Base-by-base conservation (phyloP, 1,284 basidiomycete genomes). In the Microbotryum silenes-acaulis region DNA sequence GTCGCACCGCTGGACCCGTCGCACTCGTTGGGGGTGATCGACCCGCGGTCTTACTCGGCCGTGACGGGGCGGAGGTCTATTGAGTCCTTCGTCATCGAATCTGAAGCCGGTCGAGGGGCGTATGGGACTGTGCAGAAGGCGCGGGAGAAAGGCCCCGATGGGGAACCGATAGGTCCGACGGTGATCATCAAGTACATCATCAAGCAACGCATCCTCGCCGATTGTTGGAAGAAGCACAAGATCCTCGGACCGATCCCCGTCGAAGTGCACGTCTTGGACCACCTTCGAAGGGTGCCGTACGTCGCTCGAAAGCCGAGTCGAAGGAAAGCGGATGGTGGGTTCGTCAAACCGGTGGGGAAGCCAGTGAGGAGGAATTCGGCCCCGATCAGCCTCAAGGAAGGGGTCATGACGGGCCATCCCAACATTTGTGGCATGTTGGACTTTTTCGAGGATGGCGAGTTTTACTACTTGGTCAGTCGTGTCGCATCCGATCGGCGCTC, bases 191-290 rank as follows among this genome's bases (percentile, higher is more conserved):
- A 98, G 74, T 94, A 97, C 75, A 87, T 98, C 73, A 94, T 97
- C 80, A 98, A 98, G 78, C 92, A 90, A 60, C 88, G 93, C 57
- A 98, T 98, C 64, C 82, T 98, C 54, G 96, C 94, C 23, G 94
- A 98, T 77, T 98, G 93, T 75, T 98, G 96, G 96, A 97, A 97
- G 80, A 86, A 88, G 72, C 96, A 98, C 75, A 89, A 90, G 48
- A 84, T 87, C 64, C 83, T 91, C 72, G 96, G 96, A 47, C 96
- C 94, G 1, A 97, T 98, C 70, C 94, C 96, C 8, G 93, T 97
- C 76, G 96, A 98, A 78, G 96, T 98, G 48, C 96, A 96, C 75
- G 94, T 98, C 67, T 91, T 98, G 88, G 80, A 82, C 60, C 81
- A 82, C 68, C 74, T 96, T 80, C 74, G 89, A 80, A 72, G 89